A percentile compares a stretch with the other conserved stretches of the same genome.
Evolutionary conservation across 208 protist genomes (phyloP).

Genomic region (Acanthamoeba castellanii): DNA sequence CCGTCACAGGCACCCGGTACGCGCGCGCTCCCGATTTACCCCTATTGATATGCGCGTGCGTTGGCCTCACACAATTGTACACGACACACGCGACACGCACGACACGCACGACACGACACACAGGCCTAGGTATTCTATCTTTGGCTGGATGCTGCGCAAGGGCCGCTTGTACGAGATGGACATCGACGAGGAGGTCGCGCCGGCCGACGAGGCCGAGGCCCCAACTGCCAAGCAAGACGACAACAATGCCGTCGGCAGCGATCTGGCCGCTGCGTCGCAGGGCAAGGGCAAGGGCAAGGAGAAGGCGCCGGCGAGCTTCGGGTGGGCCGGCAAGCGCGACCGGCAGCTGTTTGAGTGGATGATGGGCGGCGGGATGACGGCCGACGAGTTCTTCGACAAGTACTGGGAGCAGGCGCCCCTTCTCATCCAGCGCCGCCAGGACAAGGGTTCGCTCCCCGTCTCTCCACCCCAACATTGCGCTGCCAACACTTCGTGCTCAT

Average conservation of each 20-base stretch:
- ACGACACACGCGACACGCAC: too few relatives aligned
- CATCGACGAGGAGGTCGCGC: background rate
- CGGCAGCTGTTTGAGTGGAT: conserved; percentile 34
- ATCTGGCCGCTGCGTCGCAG: too few relatives aligned
- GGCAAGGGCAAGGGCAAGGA: background rate
- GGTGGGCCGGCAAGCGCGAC: conserved; percentile 3
- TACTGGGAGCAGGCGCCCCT: conserved; percentile 66
- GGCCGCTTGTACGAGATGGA: conserved; percentile 21
- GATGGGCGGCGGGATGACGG: background rate
- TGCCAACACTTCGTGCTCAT: background rate
- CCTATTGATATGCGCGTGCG: too few relatives aligned
- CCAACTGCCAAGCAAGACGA: background rate
- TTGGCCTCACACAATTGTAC: too few relatives aligned
- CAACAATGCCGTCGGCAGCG: background rate
- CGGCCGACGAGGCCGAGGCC: background rate
- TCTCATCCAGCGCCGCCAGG: conserved; percentile 4
- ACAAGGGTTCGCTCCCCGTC: background rate
- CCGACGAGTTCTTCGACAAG: conserved; percentile 53
- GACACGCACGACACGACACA: too few relatives aligned
- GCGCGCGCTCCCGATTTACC: too few relatives aligned
- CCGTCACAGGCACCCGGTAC: background rate
- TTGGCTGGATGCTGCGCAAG: conserved; percentile 41
- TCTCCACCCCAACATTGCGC: background rate
- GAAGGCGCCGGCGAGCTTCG: background rate
- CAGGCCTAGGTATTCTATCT: background rate